Evolutionary conservation across 768 basidiomycete genomes (phyloP).

Genomic region (Gloeophyllum trabeum): DNA sequence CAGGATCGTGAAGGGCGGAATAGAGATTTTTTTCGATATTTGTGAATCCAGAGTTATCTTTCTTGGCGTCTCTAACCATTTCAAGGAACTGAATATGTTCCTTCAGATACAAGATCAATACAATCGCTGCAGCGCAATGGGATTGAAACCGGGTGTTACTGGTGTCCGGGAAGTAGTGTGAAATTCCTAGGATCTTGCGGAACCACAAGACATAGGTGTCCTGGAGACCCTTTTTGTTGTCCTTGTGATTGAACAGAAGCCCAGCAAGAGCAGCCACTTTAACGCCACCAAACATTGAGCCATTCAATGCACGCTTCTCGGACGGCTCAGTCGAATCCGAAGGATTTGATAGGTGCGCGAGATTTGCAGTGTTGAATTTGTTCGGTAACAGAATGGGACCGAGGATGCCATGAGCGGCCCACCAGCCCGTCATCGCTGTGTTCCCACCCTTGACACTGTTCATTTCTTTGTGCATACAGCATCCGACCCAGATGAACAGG

Average conservation of each 20-base stretch:
- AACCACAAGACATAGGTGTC: conserved; percentile 16
- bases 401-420: conserved; percentile 9
- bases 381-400: conserved; percentile 18
- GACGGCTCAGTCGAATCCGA: conserved; percentile 6
- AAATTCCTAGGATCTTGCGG: conserved; percentile 10
- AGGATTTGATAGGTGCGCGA: background rate
- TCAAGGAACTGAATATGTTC: conserved; percentile 17
- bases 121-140: conserved; percentile 17
- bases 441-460: conserved; percentile 22
- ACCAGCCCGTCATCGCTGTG: conserved; percentile 16
- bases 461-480: conserved; percentile 28
- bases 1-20: conserved; percentile 5
- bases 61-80: conserved; percentile 16
- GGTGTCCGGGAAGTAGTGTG: conserved; percentile 20
- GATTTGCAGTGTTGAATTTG: conserved; percentile 16
- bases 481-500: conserved; percentile 24
- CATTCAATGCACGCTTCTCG: conserved; percentile 9
- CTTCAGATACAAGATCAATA: conserved; percentile 14
- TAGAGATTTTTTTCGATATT: conserved; percentile 21
- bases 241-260: conserved; percentile 21
- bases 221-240: conserved; percentile 23
- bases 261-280: conserved; percentile 18
- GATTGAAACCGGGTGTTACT: conserved; percentile 24
- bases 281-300: conserved; percentile 13
- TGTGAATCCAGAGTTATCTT: conserved; percentile 15